Evolutionary conservation across 129 eudicot species (phyloP).

Genomic region (Solidago caesia): DNA sequence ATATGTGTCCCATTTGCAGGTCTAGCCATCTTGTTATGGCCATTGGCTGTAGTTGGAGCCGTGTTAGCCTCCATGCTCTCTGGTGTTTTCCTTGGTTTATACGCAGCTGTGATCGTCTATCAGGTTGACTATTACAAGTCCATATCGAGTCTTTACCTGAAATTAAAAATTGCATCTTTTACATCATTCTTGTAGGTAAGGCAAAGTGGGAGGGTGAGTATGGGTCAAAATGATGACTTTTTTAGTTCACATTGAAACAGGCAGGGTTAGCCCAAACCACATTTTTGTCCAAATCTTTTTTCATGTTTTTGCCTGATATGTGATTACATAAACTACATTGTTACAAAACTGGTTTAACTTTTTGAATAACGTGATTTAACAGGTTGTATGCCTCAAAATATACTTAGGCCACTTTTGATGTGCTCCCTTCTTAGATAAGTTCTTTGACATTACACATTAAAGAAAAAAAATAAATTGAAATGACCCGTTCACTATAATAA

Average conservation of each 20-base stretch:
- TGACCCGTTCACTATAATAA: not conserved
- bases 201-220: not conserved
- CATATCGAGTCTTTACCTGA: conserved; percentile 13
- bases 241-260: not conserved
- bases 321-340: not conserved
- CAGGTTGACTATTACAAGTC: conserved; percentile 42
- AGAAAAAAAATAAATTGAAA: not conserved
- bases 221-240: not conserved
- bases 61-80: conserved; percentile 70
- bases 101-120: conserved; percentile 74
- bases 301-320: not conserved
- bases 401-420: not conserved
- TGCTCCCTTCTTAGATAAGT: not conserved
- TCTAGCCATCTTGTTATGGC: conserved; percentile 92
- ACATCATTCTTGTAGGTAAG: not conserved
- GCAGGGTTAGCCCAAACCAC: not conserved
- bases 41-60: conserved; percentile 89
- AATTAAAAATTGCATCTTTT: conserved; percentile 9
- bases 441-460: not conserved
- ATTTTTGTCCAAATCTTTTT: not conserved
- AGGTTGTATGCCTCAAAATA: not conserved
- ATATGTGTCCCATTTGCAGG: conserved; percentile 97
- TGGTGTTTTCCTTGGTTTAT: conserved; percentile 69
- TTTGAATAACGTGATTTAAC: not conserved
- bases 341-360: not conserved